Evolutionary conservation across 2,329 filamentous ascomycete genomes (phyloP).

Genomic region (Pseudogymnoascus sp.): DNA sequence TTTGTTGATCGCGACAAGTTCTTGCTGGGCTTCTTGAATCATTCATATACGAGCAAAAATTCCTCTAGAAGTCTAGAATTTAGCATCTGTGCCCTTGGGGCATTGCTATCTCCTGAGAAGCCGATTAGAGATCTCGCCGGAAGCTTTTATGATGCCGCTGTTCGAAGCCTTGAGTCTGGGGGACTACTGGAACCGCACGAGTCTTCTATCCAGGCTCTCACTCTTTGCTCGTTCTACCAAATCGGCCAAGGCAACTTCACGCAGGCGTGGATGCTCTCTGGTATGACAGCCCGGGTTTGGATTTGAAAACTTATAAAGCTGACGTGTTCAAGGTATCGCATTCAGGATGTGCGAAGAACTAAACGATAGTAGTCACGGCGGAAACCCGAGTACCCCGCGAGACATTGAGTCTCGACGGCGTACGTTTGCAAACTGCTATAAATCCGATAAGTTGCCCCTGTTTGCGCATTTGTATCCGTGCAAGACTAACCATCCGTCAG

Average conservation of each 20-base stretch:
- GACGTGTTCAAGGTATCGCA: slow-evolving; percentile 16
- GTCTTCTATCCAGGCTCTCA: slow-evolving; percentile 13
- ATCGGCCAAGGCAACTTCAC: slow-evolving; percentile 15
- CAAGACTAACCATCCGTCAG: slow-evolving; percentile 10
- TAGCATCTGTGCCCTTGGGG: slow-evolving; percentile 14
- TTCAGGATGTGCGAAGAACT: slow-evolving; percentile 19
- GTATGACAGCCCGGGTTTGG: background rate
- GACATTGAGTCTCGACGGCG: slow-evolving; percentile 11
- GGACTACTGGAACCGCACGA: slow-evolving; percentile 10
- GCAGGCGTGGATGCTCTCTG: slow-evolving; percentile 16
- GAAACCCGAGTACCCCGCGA: slow-evolving; percentile 11
- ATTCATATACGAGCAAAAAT: slow-evolving; percentile 9
- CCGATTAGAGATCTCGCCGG: slow-evolving; percentile 9
- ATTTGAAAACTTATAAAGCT: background rate
- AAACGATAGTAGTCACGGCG: background rate
- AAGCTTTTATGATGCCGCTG: slow-evolving; percentile 10
- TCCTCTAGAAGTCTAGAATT: slow-evolving; percentile 13
- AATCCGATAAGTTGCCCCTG: slow-evolving; percentile 16
- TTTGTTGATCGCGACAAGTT: slow-evolving; percentile 18
- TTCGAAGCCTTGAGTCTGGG: slow-evolving; percentile 4
- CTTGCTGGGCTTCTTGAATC: slow-evolving; percentile 13
- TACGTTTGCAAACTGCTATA: slow-evolving; percentile 14
- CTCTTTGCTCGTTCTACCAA: slow-evolving; percentile 15
- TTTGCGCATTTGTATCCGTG: background rate
- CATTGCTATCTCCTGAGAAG: slow-evolving; percentile 13